Evolutionary conservation across 2,329 filamentous ascomycete genomes (phyloP).

Genomic region (Xylaria sp.): DNA sequence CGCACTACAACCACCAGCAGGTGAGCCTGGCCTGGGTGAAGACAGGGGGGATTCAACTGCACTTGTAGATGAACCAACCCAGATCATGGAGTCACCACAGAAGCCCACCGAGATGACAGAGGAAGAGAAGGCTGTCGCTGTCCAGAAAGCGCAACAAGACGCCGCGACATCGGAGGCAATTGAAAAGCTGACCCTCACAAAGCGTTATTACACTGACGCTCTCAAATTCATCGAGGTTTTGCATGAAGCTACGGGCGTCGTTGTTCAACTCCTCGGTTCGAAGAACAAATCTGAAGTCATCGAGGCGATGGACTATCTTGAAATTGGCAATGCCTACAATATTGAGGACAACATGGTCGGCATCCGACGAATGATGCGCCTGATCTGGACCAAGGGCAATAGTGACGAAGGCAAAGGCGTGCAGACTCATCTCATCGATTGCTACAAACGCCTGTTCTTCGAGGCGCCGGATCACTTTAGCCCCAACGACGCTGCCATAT

Average conservation of each 20-base stretch:
- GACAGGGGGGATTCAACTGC: constrained; percentile 69
- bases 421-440: constrained; percentile 94
- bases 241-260: constrained; percentile 77
- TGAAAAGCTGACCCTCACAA: constrained; percentile 83
- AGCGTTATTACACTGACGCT: constrained; percentile 91
- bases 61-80: constrained; percentile 87
- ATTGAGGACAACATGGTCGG: constrained; percentile 91
- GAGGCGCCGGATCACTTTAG: constrained; percentile 89
- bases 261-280: constrained; percentile 88
- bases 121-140: constrained; percentile 73
- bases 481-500: constrained; percentile 89
- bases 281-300: constrained; percentile 99
- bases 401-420: constrained; percentile 99
- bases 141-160: constrained; percentile 83
- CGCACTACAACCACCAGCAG: constrained; percentile 77
- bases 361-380: constrained; percentile 90
- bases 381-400: constrained; percentile 99
- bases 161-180: constrained; percentile 89
- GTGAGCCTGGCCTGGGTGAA: constrained; percentile 73
- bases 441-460: constrained; percentile 95
- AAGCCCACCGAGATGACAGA: constrained; percentile 68
- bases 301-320: constrained; percentile 98
- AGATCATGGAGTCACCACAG: constrained; percentile 65
- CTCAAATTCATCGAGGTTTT: constrained; percentile 92
- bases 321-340: constrained; percentile 93